Evolutionary conservation across 805 yeast genomes (phyloP), one percentile per base, ranked within the genome.

Genomic region (Wickerhamiella azymoides): DNA sequence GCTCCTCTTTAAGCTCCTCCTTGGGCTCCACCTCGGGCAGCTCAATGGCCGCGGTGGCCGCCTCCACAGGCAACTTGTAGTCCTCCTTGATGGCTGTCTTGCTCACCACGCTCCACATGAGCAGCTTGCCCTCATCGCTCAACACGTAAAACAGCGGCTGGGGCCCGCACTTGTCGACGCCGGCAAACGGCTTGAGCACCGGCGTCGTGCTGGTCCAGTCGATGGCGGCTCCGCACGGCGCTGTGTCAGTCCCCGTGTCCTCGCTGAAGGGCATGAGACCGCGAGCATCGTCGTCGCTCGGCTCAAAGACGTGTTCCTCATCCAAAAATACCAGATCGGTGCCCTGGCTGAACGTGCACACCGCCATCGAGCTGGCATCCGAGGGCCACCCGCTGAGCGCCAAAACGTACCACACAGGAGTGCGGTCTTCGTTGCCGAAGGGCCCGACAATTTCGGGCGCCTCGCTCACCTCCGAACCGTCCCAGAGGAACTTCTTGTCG

Each of bases 51-150:
- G 7, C 30, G 8, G 40, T 38, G 6, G 41, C 17, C 11, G 21
- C 16, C 14, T 5, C 7, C n/a, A 25, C 21, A 2, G 21, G 5
- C n/a, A 39, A 16, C 24, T 4, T 14, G 24, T 14, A 16, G 8
- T 18, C 41, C 30, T 27, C 35, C 11, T 25, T 27, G 10, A 47
- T 39, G 8, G 52, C 51, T 3, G 42, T 46, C 5, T 42, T 44
- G 13, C 43, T 35, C 8, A 47, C 52, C 9, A 56, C 32, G 18
- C 40, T 16, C 57, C 57, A 54, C 13, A 51, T 57, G 1, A 52
- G 36, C 2, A 55, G 8, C 2, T 46, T 18, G 3, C 60, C 59
- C 36, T 46, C 51, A 27, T 54, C 54, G 5, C 54, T 50, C 14
- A 55, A 43, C 1, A 53, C 42, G 18, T 52, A 47, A 48, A 49